These are phyloP conservation scores for Trichoderma polysporum DNA, from an alignment of 2,329 filamentous ascomycete genomes.

Conservation along the genomic window DNA sequence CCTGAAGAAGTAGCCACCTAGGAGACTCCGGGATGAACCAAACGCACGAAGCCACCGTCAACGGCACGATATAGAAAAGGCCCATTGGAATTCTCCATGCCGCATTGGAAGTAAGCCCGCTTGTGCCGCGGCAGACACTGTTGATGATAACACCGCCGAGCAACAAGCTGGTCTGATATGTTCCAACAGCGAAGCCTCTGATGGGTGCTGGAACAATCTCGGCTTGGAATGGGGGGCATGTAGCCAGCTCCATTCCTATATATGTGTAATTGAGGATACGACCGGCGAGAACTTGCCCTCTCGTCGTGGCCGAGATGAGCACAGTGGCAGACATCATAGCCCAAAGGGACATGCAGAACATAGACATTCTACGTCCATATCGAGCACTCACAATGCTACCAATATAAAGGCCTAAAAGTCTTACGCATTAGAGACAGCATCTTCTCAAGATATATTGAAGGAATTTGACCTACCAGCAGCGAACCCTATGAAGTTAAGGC, in stretches of 20 bases:
- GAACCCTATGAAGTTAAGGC: conserved; percentile 10
- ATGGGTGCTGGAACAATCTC: conserved; percentile 10
- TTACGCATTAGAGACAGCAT: neutral
- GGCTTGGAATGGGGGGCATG: conserved; percentile 10
- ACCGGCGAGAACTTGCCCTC: conserved; percentile 11
- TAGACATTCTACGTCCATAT: conserved; percentile 10
- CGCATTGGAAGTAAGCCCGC: neutral
- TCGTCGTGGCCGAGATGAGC: conserved; percentile 6
- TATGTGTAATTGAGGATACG: conserved; percentile 14
- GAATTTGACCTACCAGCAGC: neutral
- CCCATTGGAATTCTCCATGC: conserved; percentile 16
- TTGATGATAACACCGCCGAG: conserved; percentile 8
- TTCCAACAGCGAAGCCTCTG: conserved; percentile 10
- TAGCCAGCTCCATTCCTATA: conserved; percentile 9
- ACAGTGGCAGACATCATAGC: conserved; percentile 14
- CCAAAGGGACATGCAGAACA: conserved; percentile 17
- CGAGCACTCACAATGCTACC: conserved; percentile 5
- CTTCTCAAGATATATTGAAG: neutral
- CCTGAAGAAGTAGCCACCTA: neutral
- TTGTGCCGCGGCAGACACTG: conserved; percentile 12
- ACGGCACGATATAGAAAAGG: neutral
- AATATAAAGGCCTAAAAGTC: neutral
- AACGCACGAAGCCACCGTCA: conserved; percentile 8
- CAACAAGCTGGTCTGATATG: conserved; percentile 3
- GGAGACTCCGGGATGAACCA: conserved; percentile 14